These are phyloP conservation scores for Termitomyces sp. DNA, from an alignment of 768 basidiomycete species.

Conservation along the genomic window DNA sequence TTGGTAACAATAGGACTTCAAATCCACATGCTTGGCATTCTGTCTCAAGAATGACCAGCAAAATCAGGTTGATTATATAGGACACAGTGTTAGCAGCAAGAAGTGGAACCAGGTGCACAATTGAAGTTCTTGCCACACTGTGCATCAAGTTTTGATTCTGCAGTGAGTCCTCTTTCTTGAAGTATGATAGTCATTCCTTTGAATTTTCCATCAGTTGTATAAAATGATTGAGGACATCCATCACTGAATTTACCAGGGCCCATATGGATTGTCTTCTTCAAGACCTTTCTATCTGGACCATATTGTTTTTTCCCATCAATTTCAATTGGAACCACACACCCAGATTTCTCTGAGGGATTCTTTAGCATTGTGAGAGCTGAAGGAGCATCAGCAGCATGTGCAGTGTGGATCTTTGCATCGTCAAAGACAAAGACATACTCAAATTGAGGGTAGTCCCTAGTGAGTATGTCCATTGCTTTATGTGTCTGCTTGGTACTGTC, in stretches of 20 bases:
- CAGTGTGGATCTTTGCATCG: conserved; percentile 26
- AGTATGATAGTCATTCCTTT: conserved; percentile 39
- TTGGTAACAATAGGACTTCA: conserved; percentile 9
- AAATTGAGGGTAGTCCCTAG: conserved; percentile 19
- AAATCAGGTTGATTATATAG: conserved; percentile 44
- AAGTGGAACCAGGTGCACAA: conserved; percentile 19
- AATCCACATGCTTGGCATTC: background rate
- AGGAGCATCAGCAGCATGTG: background rate
- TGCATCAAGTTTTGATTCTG: conserved; percentile 12
- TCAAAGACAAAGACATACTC: conserved; percentile 23
- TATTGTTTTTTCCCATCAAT: conserved; percentile 2
- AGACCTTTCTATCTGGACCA: conserved; percentile 4
- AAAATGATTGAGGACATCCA: conserved; percentile 4
- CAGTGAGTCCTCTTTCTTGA: conserved; percentile 23
- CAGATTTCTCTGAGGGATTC: background rate
- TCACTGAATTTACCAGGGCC: background rate
- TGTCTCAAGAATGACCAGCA: conserved; percentile 28
- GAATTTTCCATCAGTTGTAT: conserved; percentile 24
- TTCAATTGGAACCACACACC: background rate
- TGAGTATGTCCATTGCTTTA: conserved; percentile 25
- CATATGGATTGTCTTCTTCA: conserved; percentile 5
- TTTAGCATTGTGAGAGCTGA: conserved; percentile 17
- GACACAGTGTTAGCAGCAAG: conserved; percentile 32
- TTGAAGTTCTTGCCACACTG: conserved; percentile 21
- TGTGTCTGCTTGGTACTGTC: conserved; percentile 21